Percentiles rank a stretch among this genome's conserved stretches.
Conservation (phyloP, 306 rosid species). For the Cicer judaicum region DNA sequence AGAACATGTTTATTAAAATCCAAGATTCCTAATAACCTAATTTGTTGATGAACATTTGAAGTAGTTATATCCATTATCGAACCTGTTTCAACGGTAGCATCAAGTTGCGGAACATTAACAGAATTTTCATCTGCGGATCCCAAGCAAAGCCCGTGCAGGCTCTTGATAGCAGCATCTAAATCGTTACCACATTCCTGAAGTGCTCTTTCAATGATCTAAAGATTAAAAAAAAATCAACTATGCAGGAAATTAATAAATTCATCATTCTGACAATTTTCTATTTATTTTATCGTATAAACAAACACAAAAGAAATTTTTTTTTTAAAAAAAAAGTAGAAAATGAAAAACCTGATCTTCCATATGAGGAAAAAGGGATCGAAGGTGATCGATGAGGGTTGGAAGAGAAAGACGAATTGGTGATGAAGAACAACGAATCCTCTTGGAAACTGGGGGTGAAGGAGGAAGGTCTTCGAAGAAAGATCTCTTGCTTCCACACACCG, state of each 20-base stretch:
- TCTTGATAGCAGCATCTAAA: constrained; percentile 82
- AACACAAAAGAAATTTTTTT: not conserved
- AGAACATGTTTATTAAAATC: not conserved
- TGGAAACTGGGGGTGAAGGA: constrained; percentile 80
- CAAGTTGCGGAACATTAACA: constrained; percentile 38
- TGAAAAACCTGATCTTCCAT: constrained; percentile 68
- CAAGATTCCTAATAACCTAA: not conserved
- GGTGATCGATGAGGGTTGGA: constrained; percentile 69
- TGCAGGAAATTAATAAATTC: not conserved
- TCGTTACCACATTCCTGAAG: constrained; percentile 83
- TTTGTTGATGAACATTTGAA: not conserved
- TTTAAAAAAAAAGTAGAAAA: not conserved
- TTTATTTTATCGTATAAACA: too few species aligned
- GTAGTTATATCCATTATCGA: not conserved
- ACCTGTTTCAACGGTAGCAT: constrained; percentile 59
- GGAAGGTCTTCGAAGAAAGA: constrained; percentile 97
- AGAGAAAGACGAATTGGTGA: constrained; percentile 70
- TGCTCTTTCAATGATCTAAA: constrained; percentile 79
- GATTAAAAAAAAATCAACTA: constrained; percentile 23
- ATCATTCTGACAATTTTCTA: not conserved
- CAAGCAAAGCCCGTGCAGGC: constrained; percentile 65
- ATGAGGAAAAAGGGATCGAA: constrained; percentile 71
- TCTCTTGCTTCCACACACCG: constrained; percentile 98
- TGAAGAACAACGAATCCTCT: constrained; percentile 89
- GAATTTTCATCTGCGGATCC: constrained; percentile 59